These are phyloP conservation scores for Camillea tinctor DNA, from an alignment of 2,329 filamentous ascomycete genomes.

Conservation along the genomic window DNA sequence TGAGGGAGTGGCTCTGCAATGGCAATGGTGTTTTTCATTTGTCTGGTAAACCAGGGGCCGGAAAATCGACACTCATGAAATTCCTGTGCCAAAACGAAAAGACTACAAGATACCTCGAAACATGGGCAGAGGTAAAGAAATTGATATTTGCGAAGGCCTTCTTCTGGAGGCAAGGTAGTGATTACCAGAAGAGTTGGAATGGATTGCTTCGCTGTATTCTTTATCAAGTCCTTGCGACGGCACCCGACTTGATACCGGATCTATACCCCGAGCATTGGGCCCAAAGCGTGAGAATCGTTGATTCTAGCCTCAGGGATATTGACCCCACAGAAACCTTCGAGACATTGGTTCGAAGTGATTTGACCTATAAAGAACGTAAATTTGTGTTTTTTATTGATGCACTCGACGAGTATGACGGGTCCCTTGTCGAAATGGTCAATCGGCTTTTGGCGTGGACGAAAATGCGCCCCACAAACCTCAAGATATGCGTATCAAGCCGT, in stretches of 20 bases:
- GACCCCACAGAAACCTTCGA: constrained; percentile 4
- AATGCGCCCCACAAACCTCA: not conserved
- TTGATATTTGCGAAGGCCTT: constrained; percentile 18
- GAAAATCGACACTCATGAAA: constrained; percentile 31
- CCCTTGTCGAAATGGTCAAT: constrained; percentile 5
- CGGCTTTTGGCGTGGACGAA: constrained; percentile 10
- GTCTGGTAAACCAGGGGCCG: constrained; percentile 27
- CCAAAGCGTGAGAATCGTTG: not conserved
- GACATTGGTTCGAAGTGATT: not conserved
- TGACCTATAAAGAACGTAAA: constrained; percentile 4
- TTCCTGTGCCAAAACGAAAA: constrained; percentile 12
- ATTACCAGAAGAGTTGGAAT: constrained; percentile 18
- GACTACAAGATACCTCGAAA: constrained; percentile 7
- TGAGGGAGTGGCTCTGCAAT: constrained; percentile 10
- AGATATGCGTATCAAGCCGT: constrained; percentile 17
- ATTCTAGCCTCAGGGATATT: not conserved
- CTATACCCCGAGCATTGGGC: constrained; percentile 16
- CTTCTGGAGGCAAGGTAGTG: constrained; percentile 24
- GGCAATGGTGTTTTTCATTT: constrained; percentile 20
- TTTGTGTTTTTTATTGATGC: constrained; percentile 17
- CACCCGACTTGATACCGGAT: constrained; percentile 10
- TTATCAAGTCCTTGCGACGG: constrained; percentile 14
- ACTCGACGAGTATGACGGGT: constrained; percentile 13
- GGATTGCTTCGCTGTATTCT: constrained; percentile 22
- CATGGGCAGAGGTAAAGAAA: constrained; percentile 13